Base-by-base conservation (phyloP, 192 early-diverging fungal genomes). In the Linnemannia elongata region DNA sequence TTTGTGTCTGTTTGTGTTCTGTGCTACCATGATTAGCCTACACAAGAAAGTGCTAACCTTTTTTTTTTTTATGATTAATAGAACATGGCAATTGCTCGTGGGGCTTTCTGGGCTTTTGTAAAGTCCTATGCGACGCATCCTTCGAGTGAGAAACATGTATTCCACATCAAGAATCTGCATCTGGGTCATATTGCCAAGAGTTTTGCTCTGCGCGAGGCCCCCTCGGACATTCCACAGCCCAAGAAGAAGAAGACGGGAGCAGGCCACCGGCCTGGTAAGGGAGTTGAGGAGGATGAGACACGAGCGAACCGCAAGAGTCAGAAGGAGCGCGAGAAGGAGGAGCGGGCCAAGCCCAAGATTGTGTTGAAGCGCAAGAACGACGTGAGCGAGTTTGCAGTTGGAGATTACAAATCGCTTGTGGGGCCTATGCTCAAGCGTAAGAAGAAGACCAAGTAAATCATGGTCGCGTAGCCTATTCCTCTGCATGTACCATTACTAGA, bases 161-260 rank as follows among this genome's bases (percentile, higher is more conserved):
- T 99, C 92, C 98, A 99, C 82, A 91, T 99, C 80, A 94, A 94
- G 73, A 96, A 96, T 77, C 89, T 99, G 81, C 99, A 99, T 89
- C 90, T 99, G 75, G 99, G 99, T 8, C 99, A 99, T 85, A 88
- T 98, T 79, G 99, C 98, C 69, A 99, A 99, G 89, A 91, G 95
- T 27, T 99, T 99, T 94, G 97, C 93, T n/a, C 90, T 99, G 69
- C 93, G 97, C 36, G 99, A 99, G 81, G 94, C 97, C 6, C 99
- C 99, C 6, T 93, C 93, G 30, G 90, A 95, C 74, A 88, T 93
- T 39, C 89, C 90, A 42, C 90, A 90, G 74, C 79, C 82, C 30
- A 89, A 88, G 47, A 90, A 82, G 63, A 90, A 92, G 68, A 80
- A 80, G 38, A 33, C 47, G 1, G 73, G 36, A 15, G 52, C 63